phyloP scores from a whole-genome alignment of 805 yeast genomes.

The Kodamaea fukazawae region DNA sequence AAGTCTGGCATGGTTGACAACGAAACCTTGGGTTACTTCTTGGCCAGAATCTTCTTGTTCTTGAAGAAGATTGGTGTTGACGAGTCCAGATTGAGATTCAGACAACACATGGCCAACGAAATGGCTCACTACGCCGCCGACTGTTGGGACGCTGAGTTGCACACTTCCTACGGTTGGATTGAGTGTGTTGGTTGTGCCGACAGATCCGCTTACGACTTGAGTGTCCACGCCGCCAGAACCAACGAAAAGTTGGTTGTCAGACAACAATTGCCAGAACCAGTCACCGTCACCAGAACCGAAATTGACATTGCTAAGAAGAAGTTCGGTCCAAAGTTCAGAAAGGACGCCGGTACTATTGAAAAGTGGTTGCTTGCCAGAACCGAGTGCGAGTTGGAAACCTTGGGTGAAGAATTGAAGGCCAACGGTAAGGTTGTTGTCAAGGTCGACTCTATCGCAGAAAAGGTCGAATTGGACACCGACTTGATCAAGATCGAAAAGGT shows the following conservation, averaged over 20 bases:
- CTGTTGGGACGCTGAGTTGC: constrained; percentile 99
- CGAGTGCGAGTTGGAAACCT: constrained; percentile 79
- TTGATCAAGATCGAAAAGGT: constrained; percentile 75
- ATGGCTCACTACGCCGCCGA: constrained; percentile 99
- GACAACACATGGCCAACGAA: constrained; percentile 98
- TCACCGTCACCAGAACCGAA: constrained; percentile 78
- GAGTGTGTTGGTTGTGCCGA: constrained; percentile 99
- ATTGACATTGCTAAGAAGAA: constrained; percentile 89
- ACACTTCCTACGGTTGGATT: constrained; percentile 97
- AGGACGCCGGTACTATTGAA: constrained; percentile 92
- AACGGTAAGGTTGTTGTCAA: constrained; percentile 63
- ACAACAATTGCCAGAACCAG: constrained; percentile 81
- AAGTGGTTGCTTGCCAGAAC: constrained; percentile 70
- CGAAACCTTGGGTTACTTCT: constrained; percentile 94
- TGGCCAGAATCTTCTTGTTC: constrained; percentile 88
- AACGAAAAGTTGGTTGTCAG: constrained; percentile 94
- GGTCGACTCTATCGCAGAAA: constrained; percentile 63
- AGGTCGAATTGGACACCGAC: constrained; percentile 68
- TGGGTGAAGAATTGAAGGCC: constrained; percentile 62
- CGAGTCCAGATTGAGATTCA: constrained; percentile 78
- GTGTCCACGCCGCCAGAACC: constrained; percentile 93
- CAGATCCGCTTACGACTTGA: constrained; percentile 95
- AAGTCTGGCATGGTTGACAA: constrained; percentile 84
- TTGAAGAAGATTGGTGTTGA: constrained; percentile 89
- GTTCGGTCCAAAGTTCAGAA: constrained; percentile 97